Percentiles rank a stretch among this genome's conserved stretches.
These are phyloP conservation scores for Parsonsia alboflavescens DNA, from an alignment of 257 asterid species.

Conservation along the genomic window DNA sequence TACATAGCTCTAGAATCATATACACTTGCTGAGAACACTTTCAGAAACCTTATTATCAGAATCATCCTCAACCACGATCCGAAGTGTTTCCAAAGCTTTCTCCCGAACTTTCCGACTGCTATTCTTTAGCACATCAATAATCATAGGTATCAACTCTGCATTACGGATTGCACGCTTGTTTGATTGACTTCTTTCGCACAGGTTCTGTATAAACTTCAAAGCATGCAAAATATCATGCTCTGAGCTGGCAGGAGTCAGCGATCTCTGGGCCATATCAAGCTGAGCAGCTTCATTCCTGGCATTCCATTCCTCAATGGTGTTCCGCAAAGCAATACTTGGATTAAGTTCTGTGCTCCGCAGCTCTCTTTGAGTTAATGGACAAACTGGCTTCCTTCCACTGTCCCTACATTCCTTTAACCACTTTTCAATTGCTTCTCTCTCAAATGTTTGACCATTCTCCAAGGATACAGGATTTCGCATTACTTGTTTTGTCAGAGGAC, in stretches of 20 bases:
- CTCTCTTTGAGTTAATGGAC: constrained; percentile 78
- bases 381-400: constrained; percentile 56
- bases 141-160: constrained; percentile 74
- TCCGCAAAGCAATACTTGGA: constrained; percentile 80
- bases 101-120: constrained; percentile 66
- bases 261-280: constrained; percentile 79
- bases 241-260: constrained; percentile 43
- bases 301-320: constrained; percentile 93
- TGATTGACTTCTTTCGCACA: constrained; percentile 55
- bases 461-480: constrained; percentile 87
- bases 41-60: constrained; percentile 80
- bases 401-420: constrained; percentile 77
- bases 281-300: constrained; percentile 94
- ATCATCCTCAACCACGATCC: constrained; percentile 77
- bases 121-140: constrained; percentile 63
- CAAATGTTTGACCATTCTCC: constrained; percentile 89
- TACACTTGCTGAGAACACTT: constrained; percentile 29
- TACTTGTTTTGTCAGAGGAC: constrained; percentile 86
- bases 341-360: constrained; percentile 68
- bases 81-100: constrained; percentile 79
- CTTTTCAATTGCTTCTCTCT: constrained; percentile 88
- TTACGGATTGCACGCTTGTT: constrained; percentile 66
- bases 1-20: neutral
- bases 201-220: constrained; percentile 56
- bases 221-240: constrained; percentile 66